phyloP scores from a whole-genome alignment of 345 rosid species.

The Eucalyptus pauciflora region DNA sequence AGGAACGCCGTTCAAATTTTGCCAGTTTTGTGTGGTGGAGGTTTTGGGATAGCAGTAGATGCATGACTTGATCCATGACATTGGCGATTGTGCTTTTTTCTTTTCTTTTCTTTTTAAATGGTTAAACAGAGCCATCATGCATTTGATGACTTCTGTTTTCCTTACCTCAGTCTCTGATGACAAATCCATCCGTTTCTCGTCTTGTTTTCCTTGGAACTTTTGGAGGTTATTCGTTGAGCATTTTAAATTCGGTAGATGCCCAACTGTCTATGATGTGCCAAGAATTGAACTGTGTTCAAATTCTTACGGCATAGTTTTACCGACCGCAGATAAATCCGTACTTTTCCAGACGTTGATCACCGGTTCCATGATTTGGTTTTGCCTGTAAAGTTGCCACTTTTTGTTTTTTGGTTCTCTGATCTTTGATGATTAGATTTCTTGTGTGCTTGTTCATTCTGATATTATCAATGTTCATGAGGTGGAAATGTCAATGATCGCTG shows the following conservation, averaged over 20 bases:
- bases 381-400: background rate
- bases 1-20: background rate
- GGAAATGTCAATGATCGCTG: background rate
- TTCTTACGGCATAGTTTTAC: background rate
- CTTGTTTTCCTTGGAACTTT: background rate
- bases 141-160: background rate
- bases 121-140: background rate
- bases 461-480: background rate
- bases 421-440: background rate
- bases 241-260: background rate
- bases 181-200: background rate
- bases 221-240: background rate
- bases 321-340: background rate
- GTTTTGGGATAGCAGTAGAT: background rate
- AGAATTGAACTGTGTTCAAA: background rate
- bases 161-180: background rate
- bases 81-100: background rate
- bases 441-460: background rate
- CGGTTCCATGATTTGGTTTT: background rate
- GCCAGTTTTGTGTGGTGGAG: background rate
- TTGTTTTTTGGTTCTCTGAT: background rate
- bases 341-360: background rate
- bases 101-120: background rate
- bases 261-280: background rate
- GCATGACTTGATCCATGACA: background rate